Base-by-base conservation (phyloP, 1,284 basidiomycete species). In the Leccinum pseudoinsigne region DNA sequence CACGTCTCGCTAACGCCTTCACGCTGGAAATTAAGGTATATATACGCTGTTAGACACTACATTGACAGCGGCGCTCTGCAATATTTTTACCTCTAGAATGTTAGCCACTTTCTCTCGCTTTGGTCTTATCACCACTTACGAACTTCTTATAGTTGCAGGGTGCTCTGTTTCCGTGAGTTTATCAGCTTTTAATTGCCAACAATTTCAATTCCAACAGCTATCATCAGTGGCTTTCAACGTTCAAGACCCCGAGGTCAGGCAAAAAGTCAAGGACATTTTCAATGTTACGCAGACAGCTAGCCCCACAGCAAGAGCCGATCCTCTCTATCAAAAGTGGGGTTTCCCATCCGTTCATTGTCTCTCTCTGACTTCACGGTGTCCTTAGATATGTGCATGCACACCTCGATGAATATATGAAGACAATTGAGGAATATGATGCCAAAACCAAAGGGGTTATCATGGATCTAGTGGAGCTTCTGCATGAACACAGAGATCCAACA, bases 71-170 rank as follows among this genome's bases (percentile, higher is more conserved):
- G 57, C 57, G 11, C 64, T 74, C 1, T 64, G 69, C 54, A 63
- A 58, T 51, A 21, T 71, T 1, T 74, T 74, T 28, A 69, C 14
- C 4, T 63, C 74, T 0, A 68, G 74, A 54, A 75, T 74, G 72
- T 74, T 34, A 4, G 74, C 55, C 31, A 23, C 34, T 14, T 4
- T 14, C 2, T 28, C 40, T n/a, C 36, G 36, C 53, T 3, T 5
- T 5, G 2, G 10, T 38, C 4, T 40, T 3, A 6, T 0, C 4
- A 10, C 3, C 47, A 12, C 21, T 23, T 3, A 21, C 0, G 36
- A 6, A 70, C n/a, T 2, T 59, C 14, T 10, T 2, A 11, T 38
- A 73, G 72, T 55, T 73, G 74, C 51, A 66, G 68, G 54, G 65
- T 68, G 3, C 66, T 73, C 11, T 76, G 71, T 40, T 59, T 73